Evolutionary conservation across 768 basidiomycete species (phyloP).

Genomic region (Sutorius australiensis): DNA sequence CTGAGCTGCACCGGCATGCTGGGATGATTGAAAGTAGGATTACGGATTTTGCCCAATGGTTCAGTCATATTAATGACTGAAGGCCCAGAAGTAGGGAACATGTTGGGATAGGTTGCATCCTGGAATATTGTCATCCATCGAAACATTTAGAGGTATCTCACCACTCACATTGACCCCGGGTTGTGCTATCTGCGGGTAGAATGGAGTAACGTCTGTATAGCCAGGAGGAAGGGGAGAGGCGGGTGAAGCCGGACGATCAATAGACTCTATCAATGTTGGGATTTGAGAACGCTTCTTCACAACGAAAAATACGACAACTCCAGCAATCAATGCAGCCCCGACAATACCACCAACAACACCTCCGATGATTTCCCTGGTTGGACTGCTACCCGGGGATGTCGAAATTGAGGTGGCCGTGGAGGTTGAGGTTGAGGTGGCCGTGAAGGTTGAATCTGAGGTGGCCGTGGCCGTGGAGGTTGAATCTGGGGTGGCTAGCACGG

Average conservation of each 20-base stretch:
- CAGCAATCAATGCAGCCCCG: background rate
- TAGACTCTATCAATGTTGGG: background rate
- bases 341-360: background rate
- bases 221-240: background rate
- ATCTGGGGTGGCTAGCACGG: background rate
- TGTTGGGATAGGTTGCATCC: conserved; percentile 36
- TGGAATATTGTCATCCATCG: conserved; percentile 11
- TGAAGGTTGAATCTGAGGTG: too few relatives aligned
- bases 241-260: too few relatives aligned
- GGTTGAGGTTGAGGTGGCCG: background rate
- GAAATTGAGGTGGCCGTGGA: too few relatives aligned
- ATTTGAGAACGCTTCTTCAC: background rate
- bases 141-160: background rate
- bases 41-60: conserved; percentile 4
- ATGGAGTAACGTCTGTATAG: conserved; percentile 10
- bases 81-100: conserved; percentile 30
- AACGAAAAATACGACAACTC: background rate
- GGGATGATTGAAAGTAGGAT: conserved; percentile 5
- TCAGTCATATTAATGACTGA: conserved; percentile 10
- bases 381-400: background rate
- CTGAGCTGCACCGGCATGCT: conserved; percentile 1
- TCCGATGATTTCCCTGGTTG: background rate
- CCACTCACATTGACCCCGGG: conserved; percentile 31
- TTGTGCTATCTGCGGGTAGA: conserved; percentile 16
- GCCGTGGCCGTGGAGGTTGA: too few relatives aligned